Percentiles rank a stretch among this genome's conserved stretches.
Evolutionary conservation across 2,329 filamentous ascomycete genomes (phyloP).

Genomic region (Monosporascus cannonballus): DNA sequence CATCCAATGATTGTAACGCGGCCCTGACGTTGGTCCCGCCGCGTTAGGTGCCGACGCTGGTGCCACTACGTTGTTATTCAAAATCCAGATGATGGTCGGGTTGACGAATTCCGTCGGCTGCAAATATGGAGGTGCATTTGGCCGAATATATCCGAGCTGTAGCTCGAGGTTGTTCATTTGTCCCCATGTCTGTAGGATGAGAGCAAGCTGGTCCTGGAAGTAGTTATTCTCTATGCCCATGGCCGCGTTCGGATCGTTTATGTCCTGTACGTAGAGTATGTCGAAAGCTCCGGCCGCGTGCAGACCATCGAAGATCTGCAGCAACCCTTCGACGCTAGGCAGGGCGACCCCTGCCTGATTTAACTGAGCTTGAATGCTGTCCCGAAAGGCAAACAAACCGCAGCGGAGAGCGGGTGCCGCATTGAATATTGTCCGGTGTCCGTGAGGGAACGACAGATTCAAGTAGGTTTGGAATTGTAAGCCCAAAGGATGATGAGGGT

Average conservation of each 20-base stretch:
- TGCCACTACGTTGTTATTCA: too few relatives aligned
- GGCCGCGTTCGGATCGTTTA: not conserved
- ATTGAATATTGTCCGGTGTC: constrained; percentile 2
- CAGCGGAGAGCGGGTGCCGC: not conserved
- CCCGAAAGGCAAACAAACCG: constrained; percentile 9
- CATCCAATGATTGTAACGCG: too few relatives aligned
- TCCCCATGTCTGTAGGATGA: not conserved
- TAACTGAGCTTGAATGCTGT: constrained; percentile 10
- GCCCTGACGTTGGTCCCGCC: too few relatives aligned
- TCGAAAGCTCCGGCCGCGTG: not conserved
- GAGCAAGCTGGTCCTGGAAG: not conserved
- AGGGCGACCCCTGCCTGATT: not conserved
- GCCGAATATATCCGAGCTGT: not conserved
- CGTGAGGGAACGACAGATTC: constrained; percentile 4
- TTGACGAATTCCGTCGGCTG: too few relatives aligned
- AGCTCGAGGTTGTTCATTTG: not conserved
- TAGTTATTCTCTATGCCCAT: not conserved
- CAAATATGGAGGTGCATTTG: not conserved
- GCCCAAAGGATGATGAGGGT: too few relatives aligned
- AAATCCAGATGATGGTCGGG: too few relatives aligned
- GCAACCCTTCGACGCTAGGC: constrained; percentile 1
- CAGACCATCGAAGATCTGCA: not conserved
- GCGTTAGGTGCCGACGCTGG: too few relatives aligned
- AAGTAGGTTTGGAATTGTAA: not conserved
- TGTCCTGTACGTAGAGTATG: not conserved